Evolutionary conservation across 140 eudicot genomes (phyloP), one percentile per base, ranked within the genome.

Genomic region (Stevia rebaudiana): DNA sequence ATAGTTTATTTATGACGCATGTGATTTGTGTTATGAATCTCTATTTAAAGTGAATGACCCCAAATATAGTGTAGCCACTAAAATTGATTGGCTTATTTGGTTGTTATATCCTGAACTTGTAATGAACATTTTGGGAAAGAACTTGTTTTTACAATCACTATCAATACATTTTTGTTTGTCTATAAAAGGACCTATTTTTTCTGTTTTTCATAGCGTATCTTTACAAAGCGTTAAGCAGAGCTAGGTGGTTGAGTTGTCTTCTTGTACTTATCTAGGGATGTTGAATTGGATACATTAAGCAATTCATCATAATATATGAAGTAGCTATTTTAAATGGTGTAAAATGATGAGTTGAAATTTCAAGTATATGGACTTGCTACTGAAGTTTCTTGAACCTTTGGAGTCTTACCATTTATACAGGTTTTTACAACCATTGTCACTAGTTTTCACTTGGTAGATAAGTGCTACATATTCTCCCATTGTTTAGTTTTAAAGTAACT

Each of bases 181-280:
- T n/a, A 22, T 22, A 30, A 11, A 19, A 28, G n/a, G n/a, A n/a
- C n/a, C 44, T 5, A 25, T 16, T 31, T n/a, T 11, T 28, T 28
- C 9, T 46, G 12, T 65, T 21, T 48, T 47, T 8, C 5, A 47
- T 11, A 30, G 47, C 22, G 10, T 6, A 30, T 48, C 13, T 30
- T 12, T 48, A 17, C 19, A 31, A 28, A 35, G 61, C 11, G 15
- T 16, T 35, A 40, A 50, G 39, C 22, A 1, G 37, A 3, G 35
- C 18, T 19, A 48, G 58, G 43, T 10, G 59, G 57, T 64, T 36
- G 44, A 47, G 44, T 30, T 37, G 55, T 65, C 56, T 1, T 48
- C 71, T 48, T 30, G 59, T 30, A 65, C 60, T 42, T 63, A 24
- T 13, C 8, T 25, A 37, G 54, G 25, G 40, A 62, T 25, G 36